Evolutionary conservation across 257 asterid species (phyloP).

Genomic region (Ilex aquifolium): DNA sequence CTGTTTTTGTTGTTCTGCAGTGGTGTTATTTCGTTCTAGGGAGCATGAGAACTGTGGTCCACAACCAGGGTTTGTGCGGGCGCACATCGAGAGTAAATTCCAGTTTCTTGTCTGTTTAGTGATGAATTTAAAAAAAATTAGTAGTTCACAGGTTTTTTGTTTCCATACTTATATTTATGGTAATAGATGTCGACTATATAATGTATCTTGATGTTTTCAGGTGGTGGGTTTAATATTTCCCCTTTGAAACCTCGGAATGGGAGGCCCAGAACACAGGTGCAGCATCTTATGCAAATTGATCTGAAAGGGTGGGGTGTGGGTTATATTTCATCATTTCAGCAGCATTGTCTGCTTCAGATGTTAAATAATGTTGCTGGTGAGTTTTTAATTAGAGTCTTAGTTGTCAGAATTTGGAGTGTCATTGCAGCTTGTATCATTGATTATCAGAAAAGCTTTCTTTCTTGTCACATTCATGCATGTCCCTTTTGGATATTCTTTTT

Average conservation of each 20-base stretch:
- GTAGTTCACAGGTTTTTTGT: no score
- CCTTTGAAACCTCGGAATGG: slow-evolving; percentile 78
- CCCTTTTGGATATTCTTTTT: no score
- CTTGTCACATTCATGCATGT: no score
- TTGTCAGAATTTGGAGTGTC: no score
- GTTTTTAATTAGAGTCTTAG: slow-evolving; percentile 11
- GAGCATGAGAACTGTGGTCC: slow-evolving; percentile 89
- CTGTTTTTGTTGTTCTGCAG: slow-evolving; percentile 38
- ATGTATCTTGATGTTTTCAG: slow-evolving; percentile 26
- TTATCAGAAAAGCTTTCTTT: no score
- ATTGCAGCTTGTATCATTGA: no score
- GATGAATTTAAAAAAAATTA: neutral
- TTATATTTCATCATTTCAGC: slow-evolving; percentile 82
- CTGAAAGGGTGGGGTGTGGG: slow-evolving; percentile 97
- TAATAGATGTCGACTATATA: slow-evolving; percentile 3
- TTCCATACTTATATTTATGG: neutral
- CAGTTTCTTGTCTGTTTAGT: slow-evolving; percentile 15
- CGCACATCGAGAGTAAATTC: slow-evolving; percentile 77
- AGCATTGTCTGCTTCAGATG: slow-evolving; percentile 94
- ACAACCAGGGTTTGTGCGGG: slow-evolving; percentile 92
- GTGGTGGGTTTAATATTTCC: slow-evolving; percentile 95
- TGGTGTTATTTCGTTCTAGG: slow-evolving; percentile 90
- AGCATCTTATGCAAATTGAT: slow-evolving; percentile 98
- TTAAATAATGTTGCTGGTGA: slow-evolving; percentile 92
- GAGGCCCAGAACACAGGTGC: slow-evolving; percentile 90